A percentile compares a stretch with the other conserved stretches of the same genome.
phyloP scores from a whole-genome alignment of 176 grass and related monocot genomes.

The Cymbopogon citratus region DNA sequence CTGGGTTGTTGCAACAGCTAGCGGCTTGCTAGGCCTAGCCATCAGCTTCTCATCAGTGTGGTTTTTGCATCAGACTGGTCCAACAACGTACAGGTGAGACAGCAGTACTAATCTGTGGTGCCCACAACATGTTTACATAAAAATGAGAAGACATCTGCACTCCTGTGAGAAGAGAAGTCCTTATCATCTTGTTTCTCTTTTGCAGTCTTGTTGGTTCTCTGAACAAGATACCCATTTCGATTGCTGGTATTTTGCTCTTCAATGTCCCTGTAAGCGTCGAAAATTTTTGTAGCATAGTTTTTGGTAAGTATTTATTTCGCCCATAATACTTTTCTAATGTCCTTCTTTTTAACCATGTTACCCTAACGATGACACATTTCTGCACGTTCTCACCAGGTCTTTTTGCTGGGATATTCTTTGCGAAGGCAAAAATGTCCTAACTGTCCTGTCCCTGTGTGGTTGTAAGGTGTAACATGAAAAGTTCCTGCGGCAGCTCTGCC shows the following conservation, averaged over 20 bases:
- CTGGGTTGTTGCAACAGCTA: slow-evolving; percentile 72
- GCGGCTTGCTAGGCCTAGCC: slow-evolving; percentile 75
- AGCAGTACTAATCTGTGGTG: neutral
- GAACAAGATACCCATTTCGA: slow-evolving; percentile 92
- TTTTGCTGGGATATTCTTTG: slow-evolving; percentile 95
- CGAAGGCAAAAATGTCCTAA: slow-evolving; percentile 82
- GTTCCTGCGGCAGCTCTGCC: neutral
- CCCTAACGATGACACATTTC: neutral
- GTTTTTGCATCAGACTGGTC: slow-evolving; percentile 80
- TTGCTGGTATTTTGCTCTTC: slow-evolving; percentile 85
- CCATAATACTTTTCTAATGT: neutral
- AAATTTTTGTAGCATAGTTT: slow-evolving; percentile 85
- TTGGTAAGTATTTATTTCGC: slow-evolving; percentile 44
- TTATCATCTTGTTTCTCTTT: neutral
- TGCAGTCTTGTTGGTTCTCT: slow-evolving; percentile 72
- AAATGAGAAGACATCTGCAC: neutral
- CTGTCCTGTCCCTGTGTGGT: neutral
- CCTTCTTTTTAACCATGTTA: neutral
- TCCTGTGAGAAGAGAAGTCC: neutral
- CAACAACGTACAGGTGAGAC: slow-evolving; percentile 89
- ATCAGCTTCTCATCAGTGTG: slow-evolving; percentile 93
- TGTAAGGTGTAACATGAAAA: slow-evolving; percentile 14
- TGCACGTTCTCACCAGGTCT: slow-evolving; percentile 50
- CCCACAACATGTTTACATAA: neutral
- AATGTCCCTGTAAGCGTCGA: slow-evolving; percentile 61